These are phyloP conservation scores for Anthracocystis panici-leucophaei DNA, from an alignment of 1,284 basidiomycete genomes.

Conservation along the genomic window DNA sequence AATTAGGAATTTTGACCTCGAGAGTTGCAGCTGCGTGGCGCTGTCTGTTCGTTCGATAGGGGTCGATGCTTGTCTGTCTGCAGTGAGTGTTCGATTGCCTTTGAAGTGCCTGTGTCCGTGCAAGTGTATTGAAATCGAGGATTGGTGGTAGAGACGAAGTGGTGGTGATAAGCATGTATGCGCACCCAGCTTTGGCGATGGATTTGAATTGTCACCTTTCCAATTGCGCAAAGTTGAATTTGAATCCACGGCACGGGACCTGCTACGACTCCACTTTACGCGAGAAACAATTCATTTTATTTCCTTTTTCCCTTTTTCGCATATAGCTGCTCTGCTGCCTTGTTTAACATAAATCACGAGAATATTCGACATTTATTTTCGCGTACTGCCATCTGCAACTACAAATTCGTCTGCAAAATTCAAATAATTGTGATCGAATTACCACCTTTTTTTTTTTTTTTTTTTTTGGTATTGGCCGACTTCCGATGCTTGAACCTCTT, in stretches of 20 bases:
- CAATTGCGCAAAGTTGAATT: conserved; percentile 4
- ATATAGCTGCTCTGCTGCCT: conserved; percentile 8
- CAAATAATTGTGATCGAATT: neutral
- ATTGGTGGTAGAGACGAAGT: neutral
- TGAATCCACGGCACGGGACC: conserved; percentile 9
- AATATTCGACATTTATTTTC: conserved; percentile 1
- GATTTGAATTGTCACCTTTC: conserved; percentile 3
- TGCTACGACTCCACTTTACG: conserved; percentile 31
- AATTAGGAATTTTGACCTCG: neutral
- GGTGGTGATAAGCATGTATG: conserved; percentile 25
- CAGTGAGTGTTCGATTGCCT: neutral
- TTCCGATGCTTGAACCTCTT: conserved; percentile 16
- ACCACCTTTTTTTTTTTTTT: neutral
- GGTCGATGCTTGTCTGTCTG: neutral
- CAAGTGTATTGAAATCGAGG: neutral
- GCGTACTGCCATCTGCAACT: conserved; percentile 11
- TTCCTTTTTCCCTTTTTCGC: neutral
- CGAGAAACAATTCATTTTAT: conserved; percentile 6
- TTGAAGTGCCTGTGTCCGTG: neutral
- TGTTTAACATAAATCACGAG: neutral
- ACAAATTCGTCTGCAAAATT: neutral
- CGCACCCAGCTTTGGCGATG: conserved; percentile 26
- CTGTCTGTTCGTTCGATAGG: neutral
- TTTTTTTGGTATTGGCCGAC: conserved; percentile 22
- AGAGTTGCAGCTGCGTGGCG: neutral